Evolutionary conservation across 768 basidiomycete species (phyloP).

Genomic region (Gloeopeniophorella convolvens): DNA sequence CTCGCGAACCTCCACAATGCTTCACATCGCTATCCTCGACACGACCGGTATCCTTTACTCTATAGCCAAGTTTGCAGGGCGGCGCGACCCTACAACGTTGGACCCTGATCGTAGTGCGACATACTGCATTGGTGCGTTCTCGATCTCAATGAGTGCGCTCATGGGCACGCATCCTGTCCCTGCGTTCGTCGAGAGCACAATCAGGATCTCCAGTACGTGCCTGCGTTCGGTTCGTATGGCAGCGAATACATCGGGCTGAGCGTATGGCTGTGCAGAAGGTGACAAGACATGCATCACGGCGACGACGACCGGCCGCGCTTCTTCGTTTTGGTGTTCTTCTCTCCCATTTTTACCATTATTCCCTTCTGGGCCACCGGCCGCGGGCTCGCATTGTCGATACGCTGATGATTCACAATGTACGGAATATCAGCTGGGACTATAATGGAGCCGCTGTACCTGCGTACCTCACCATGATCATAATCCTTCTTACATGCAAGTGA

Average conservation of each 20-base stretch:
- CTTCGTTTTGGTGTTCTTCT: constrained; percentile 81
- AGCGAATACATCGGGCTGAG: not conserved
- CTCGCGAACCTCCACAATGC: constrained; percentile 84
- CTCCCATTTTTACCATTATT: constrained; percentile 83
- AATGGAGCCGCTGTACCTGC: constrained; percentile 83
- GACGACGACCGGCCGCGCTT: constrained; percentile 67
- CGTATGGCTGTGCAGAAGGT: constrained; percentile 48
- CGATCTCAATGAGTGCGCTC: constrained; percentile 74
- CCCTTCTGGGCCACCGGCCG: constrained; percentile 86
- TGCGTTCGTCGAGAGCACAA: constrained; percentile 77
- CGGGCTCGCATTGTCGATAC: constrained; percentile 76
- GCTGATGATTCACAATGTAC: constrained; percentile 78
- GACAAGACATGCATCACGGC: constrained; percentile 84
- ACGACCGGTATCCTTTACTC: constrained; percentile 74
- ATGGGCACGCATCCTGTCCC: constrained; percentile 79
- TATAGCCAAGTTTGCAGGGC: constrained; percentile 85
- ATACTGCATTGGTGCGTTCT: constrained; percentile 78
- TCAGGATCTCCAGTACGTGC: constrained; percentile 68
- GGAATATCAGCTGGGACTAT: constrained; percentile 87
- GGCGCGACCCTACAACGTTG: constrained; percentile 75
- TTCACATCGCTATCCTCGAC: constrained; percentile 78
- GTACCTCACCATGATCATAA: constrained; percentile 74
- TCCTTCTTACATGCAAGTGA: constrained; percentile 73
- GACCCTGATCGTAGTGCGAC: constrained; percentile 82
- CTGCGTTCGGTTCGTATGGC: too few relatives aligned